Evolutionary conservation across 768 basidiomycete genomes (phyloP).

Genomic region (Hemileccinum rubropunctum): DNA sequence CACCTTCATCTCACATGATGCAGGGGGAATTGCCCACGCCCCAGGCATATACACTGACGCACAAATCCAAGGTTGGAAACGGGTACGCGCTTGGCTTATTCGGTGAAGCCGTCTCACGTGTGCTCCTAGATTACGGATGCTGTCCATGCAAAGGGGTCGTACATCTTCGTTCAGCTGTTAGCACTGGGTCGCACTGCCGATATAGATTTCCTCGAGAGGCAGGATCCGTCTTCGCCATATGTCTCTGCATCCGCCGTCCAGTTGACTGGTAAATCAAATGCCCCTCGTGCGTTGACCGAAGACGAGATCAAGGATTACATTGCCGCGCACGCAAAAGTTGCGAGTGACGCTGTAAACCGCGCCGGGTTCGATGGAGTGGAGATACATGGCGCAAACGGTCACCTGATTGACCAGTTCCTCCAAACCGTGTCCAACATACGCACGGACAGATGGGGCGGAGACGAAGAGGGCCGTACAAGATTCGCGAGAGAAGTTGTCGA

Average conservation of each 20-base stretch:
- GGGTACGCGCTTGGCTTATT: constrained; percentile 18
- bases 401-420: constrained; percentile 56
- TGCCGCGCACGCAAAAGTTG: constrained; percentile 28
- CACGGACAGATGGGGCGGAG: constrained; percentile 67
- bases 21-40: constrained; percentile 46
- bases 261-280: constrained; percentile 9
- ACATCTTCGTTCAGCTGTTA: constrained; percentile 46
- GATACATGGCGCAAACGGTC: constrained; percentile 43
- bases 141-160: constrained; percentile 51
- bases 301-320: constrained; percentile 35
- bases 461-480: constrained; percentile 45
- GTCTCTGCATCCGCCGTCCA: constrained; percentile 35
- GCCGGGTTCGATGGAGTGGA: constrained; percentile 48
- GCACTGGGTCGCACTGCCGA: constrained; percentile 52
- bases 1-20: constrained; percentile 47
- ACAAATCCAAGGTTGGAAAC: constrained; percentile 53
- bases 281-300: constrained; percentile 18
- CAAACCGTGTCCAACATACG: constrained; percentile 32
- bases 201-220: constrained; percentile 33
- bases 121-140: constrained; percentile 46
- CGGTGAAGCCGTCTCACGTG: not conserved
- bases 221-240: constrained; percentile 32
- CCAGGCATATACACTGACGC: constrained; percentile 29
- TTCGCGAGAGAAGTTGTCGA: constrained; percentile 47
- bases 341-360: constrained; percentile 32